Percentiles rank a stretch among this genome's conserved stretches.
Conservation (phyloP, 2,329 filamentous ascomycete species). For the Ceratocystis eucalypticola region DNA sequence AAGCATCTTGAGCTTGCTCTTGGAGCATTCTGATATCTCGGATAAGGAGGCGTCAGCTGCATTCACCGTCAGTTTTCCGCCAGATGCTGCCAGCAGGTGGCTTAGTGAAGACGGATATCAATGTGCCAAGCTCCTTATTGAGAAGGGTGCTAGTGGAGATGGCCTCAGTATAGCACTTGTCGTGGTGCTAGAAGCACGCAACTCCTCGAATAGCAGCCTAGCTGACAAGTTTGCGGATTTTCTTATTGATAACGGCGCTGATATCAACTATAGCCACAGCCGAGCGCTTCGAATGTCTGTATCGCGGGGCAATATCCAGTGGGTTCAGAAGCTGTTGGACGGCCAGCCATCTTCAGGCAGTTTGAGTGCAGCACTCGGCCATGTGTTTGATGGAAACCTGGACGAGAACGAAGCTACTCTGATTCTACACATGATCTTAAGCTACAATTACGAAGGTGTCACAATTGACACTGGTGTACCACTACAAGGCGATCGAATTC, state of each 20-base stretch:
- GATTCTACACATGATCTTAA: constrained; percentile 25
- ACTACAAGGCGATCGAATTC: constrained; percentile 21
- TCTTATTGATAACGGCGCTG: constrained; percentile 30
- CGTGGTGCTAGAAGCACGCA: not conserved
- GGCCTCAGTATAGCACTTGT: constrained; percentile 5
- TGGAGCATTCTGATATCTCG: constrained; percentile 3
- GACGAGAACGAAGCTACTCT: not conserved
- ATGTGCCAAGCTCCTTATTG: constrained; percentile 35
- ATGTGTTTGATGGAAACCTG: constrained; percentile 6
- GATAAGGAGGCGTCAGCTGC: not conserved
- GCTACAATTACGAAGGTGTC: constrained; percentile 32
- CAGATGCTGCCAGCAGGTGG: constrained; percentile 7
- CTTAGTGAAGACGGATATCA: constrained; percentile 11
- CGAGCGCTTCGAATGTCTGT: constrained; percentile 10
- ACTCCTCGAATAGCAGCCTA: not conserved
- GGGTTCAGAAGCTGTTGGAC: not conserved
- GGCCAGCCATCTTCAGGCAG: constrained; percentile 1
- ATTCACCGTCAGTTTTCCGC: constrained; percentile 3
- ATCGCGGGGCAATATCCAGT: constrained; percentile 7
- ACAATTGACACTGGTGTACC: constrained; percentile 40
- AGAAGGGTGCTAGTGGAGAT: constrained; percentile 31
- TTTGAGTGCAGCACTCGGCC: constrained; percentile 5
- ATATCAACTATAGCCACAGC: constrained; percentile 36
- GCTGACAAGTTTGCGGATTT: constrained; percentile 22
- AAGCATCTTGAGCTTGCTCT: not conserved